Conservation (phyloP, 83 land plant genomes). For the Picea abies region DNA sequence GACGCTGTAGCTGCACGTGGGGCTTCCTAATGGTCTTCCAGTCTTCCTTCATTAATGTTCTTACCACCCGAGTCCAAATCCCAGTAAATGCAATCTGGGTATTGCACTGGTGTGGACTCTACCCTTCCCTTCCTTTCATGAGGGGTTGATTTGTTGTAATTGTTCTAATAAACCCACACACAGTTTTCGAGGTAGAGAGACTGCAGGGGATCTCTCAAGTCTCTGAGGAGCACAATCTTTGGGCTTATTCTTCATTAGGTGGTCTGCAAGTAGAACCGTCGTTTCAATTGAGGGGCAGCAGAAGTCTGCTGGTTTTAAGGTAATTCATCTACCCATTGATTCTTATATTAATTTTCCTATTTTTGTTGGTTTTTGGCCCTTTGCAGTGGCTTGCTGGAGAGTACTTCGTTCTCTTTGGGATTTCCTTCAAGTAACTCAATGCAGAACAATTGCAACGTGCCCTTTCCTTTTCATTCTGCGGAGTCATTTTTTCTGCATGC, state of each 20-base stretch:
- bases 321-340: background rate
- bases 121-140: background rate
- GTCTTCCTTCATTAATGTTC: background rate
- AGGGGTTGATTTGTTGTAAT: background rate
- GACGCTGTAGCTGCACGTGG: slow-evolving; percentile 4
- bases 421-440: no score
- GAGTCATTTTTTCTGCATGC: no score
- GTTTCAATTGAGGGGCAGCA: background rate
- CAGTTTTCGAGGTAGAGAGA: background rate
- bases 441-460: no score
- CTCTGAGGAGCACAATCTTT: background rate
- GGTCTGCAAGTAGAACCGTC: background rate
- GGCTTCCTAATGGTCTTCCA: slow-evolving; percentile 10
- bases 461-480: no score
- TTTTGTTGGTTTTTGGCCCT: background rate
- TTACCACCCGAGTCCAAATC: background rate
- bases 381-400: background rate
- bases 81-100: background rate
- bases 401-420: no score
- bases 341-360: background rate
- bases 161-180: background rate
- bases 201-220: background rate
- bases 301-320: background rate
- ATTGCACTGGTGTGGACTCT: background rate
- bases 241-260: no score